Conservation (phyloP, 495 filamentous ascomycete species). For the Penicillium parvum region DNA sequence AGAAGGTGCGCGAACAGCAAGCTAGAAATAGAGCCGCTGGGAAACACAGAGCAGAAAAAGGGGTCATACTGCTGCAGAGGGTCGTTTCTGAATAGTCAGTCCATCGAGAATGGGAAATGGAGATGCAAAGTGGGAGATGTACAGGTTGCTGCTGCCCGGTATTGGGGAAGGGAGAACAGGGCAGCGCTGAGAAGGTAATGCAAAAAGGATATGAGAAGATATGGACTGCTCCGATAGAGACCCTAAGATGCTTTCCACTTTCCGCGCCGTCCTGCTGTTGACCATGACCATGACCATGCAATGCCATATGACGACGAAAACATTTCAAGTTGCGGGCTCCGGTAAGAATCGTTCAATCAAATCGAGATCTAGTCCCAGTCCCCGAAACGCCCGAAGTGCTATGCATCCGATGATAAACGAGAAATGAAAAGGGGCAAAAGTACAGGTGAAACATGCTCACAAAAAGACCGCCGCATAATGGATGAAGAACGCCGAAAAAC, state of each 20-base stretch:
- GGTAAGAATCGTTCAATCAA: slow-evolving; percentile 30
- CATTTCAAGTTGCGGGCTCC: slow-evolving; percentile 27
- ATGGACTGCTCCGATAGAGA: slow-evolving; percentile 26
- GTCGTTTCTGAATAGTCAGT: slow-evolving; percentile 9
- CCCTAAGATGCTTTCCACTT: slow-evolving; percentile 26
- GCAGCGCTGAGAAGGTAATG: slow-evolving; percentile 2
- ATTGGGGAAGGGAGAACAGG: slow-evolving; percentile 6
- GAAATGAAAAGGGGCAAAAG: slow-evolving; percentile 14
- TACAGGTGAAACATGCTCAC: slow-evolving; percentile 20
- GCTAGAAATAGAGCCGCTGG: slow-evolving; percentile 13
- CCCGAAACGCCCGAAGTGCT: slow-evolving; percentile 33
- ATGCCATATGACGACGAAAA: slow-evolving; percentile 30
- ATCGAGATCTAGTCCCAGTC: slow-evolving; percentile 32
- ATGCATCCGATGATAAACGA: slow-evolving; percentile 28
- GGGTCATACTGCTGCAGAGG: background rate
- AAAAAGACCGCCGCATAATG: slow-evolving; percentile 15
- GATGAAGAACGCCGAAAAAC: slow-evolving; percentile 14
- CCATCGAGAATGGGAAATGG: slow-evolving; percentile 6
- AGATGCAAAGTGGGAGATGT: slow-evolving; percentile 16
- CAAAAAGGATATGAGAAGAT: slow-evolving; percentile 9
- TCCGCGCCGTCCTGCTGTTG: slow-evolving; percentile 23
- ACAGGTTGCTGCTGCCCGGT: no score
- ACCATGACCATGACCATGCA: slow-evolving; percentile 27
- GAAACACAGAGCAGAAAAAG: background rate
- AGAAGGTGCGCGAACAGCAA: no score